Evolutionary conservation across 768 basidiomycete species (phyloP).

Genomic region (Leccinum truebloodii): DNA sequence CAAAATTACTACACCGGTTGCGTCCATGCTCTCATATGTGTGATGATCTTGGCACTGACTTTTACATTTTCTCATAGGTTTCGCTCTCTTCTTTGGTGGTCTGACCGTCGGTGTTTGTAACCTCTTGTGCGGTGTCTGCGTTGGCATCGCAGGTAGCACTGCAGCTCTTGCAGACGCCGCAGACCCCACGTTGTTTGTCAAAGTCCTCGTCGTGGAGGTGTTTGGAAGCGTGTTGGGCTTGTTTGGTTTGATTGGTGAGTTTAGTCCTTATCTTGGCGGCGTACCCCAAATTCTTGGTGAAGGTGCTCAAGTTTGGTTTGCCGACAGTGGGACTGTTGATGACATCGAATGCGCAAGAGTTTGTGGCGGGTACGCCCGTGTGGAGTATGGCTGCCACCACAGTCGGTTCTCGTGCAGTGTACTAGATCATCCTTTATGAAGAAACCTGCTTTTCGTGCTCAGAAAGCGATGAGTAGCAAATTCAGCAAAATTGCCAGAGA

Average conservation of each 20-base stretch:
- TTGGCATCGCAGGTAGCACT: slow-evolving; percentile 94
- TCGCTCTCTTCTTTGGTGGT: slow-evolving; percentile 96
- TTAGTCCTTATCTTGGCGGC: neutral
- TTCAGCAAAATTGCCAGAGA: neutral
- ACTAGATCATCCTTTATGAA: slow-evolving; percentile 15
- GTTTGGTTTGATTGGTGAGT: slow-evolving; percentile 89
- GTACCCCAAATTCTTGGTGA: no score
- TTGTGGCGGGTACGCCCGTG: slow-evolving; percentile 40
- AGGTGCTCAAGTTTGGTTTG: neutral
- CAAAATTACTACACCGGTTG: slow-evolving; percentile 94
- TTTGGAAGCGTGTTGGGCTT: slow-evolving; percentile 90
- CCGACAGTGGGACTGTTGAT: slow-evolving; percentile 76
- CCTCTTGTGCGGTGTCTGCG: slow-evolving; percentile 90
- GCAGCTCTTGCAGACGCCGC: slow-evolving; percentile 95
- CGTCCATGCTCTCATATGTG: slow-evolving; percentile 1
- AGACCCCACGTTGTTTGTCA: slow-evolving; percentile 93
- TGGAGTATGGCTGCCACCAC: slow-evolving; percentile 29
- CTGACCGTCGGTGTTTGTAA: slow-evolving; percentile 94
- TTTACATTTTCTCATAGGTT: slow-evolving; percentile 48
- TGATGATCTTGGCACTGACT: neutral
- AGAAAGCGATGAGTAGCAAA: neutral
- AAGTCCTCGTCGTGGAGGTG: slow-evolving; percentile 95
- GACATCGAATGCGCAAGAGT: slow-evolving; percentile 65
- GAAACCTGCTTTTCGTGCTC: neutral
- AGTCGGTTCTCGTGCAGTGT: slow-evolving; percentile 37